Percentiles rank a stretch among this genome's conserved stretches.
These are phyloP conservation scores for Stereocaulon alpinum DNA, from an alignment of 495 filamentous ascomycete genomes.

Conservation along the genomic window DNA sequence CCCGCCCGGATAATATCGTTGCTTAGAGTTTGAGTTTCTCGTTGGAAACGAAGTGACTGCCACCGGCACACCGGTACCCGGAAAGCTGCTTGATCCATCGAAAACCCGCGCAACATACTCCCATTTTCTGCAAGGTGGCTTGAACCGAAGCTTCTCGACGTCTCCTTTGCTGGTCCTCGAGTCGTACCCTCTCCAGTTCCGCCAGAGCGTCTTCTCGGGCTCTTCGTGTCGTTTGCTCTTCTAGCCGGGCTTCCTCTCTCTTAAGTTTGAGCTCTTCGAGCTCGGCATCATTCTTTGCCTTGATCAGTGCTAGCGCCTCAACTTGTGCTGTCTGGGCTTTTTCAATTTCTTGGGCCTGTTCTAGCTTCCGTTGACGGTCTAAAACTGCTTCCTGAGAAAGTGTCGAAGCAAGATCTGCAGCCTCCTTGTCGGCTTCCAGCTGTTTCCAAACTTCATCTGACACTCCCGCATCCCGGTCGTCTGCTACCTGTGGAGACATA, in stretches of 20 bases:
- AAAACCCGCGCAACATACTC: constrained; percentile 41
- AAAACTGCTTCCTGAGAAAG: background rate
- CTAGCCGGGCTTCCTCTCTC: constrained; percentile 30
- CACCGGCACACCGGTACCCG: constrained; percentile 47
- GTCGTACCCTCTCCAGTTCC: constrained; percentile 18
- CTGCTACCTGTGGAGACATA: background rate
- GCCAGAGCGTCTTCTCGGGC: constrained; percentile 25
- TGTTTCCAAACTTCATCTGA: constrained; percentile 51
- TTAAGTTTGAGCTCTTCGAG: constrained; percentile 18
- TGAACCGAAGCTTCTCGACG: constrained; percentile 34
- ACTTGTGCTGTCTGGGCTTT: constrained; percentile 7
- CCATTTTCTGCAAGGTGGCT: constrained; percentile 39
- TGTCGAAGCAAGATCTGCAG: constrained; percentile 16
- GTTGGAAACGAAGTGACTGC: constrained; percentile 39
- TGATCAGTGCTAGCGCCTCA: background rate
- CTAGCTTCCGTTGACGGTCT: too few species aligned
- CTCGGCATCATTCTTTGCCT: background rate
- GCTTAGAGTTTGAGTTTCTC: too few species aligned
- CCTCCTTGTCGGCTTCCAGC: constrained; percentile 40
- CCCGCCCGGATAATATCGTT: too few species aligned
- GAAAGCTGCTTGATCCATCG: constrained; percentile 42
- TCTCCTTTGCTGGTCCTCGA: constrained; percentile 17
- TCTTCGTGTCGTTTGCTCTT: constrained; percentile 27
- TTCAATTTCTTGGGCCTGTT: constrained; percentile 5
- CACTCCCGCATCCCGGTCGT: constrained; percentile 45